A percentile compares a stretch with the other conserved stretches of the same genome.
phyloP scores from a whole-genome alignment of 225 moss, liverwort and hornwort genomes.

The Lunularia cruciata region DNA sequence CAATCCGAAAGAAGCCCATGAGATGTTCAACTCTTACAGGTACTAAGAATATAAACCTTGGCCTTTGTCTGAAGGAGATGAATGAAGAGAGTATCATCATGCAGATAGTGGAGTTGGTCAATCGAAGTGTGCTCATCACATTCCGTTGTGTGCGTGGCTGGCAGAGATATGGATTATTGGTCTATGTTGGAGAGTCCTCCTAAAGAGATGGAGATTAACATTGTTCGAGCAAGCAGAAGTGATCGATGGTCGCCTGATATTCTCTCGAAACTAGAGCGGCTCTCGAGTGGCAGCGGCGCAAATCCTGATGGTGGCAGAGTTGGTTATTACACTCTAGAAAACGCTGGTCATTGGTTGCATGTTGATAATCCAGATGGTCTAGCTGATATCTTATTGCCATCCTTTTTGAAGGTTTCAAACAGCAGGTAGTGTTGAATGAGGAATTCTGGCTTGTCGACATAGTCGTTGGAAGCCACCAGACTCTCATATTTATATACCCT shows the following conservation, averaged over 20 bases:
- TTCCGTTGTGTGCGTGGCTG: neutral
- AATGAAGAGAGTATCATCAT: neutral
- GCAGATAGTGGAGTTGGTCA: no score
- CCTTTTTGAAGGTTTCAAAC: constrained; percentile 52
- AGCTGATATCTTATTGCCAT: constrained; percentile 64
- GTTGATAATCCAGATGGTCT: constrained; percentile 76
- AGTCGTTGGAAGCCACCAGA: no score
- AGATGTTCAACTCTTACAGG: constrained; percentile 81
- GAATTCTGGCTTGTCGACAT: no score
- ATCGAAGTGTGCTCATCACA: neutral
- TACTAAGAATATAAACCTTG: no score
- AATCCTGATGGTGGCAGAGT: constrained; percentile 46
- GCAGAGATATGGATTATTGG: constrained; percentile 73
- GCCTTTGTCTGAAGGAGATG: neutral
- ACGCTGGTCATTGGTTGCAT: constrained; percentile 95
- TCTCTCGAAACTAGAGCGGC: constrained; percentile 48
- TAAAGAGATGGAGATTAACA: constrained; percentile 59
- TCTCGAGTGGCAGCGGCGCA: constrained; percentile 18
- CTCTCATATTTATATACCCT: no score
- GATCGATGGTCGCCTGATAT: constrained; percentile 77
- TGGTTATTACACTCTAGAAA: constrained; percentile 63
- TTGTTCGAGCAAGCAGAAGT: constrained; percentile 73
- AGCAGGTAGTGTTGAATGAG: neutral
- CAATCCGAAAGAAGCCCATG: constrained; percentile 66
- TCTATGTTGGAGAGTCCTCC: constrained; percentile 71